A percentile compares a stretch with the other conserved stretches of the same genome.
Evolutionary conservation across 306 rosid species (phyloP).

Genomic region (Trichosanthes cucumerina): DNA sequence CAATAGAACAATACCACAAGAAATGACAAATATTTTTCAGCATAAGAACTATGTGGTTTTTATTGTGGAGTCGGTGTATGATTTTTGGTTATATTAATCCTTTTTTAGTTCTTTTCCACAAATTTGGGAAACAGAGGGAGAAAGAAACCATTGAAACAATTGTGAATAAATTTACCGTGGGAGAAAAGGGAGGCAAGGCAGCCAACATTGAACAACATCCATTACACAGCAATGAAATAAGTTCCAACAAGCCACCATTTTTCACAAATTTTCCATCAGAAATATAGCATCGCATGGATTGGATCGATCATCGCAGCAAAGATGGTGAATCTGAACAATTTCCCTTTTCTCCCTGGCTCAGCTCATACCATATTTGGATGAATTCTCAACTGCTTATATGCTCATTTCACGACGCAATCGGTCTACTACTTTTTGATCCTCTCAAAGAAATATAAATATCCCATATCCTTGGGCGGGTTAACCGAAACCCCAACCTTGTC

Average conservation of each 20-base stretch:
- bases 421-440: slow-evolving; percentile 34
- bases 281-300: background rate
- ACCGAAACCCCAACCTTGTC: slow-evolving; percentile 84
- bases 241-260: background rate
- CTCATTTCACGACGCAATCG: background rate
- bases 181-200: background rate
- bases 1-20: background rate
- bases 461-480: slow-evolving; percentile 97
- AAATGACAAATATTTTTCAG: too few species aligned
- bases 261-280: background rate
- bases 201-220: background rate
- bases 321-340: background rate
- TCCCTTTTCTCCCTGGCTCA: background rate
- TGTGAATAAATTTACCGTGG: background rate
- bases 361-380: background rate
- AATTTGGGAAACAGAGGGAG: background rate
- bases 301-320: background rate
- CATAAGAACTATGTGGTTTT: too few species aligned
- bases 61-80: background rate
- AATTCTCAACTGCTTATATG: background rate
- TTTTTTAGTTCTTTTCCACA: background rate
- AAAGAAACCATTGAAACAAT: background rate
- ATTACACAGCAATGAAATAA: slow-evolving; percentile 5
- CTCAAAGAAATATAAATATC: slow-evolving; percentile 84
- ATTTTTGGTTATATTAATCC: background rate